phyloP scores from a whole-genome alignment of 148 eudicot species.

The Nyssa sinensis region DNA sequence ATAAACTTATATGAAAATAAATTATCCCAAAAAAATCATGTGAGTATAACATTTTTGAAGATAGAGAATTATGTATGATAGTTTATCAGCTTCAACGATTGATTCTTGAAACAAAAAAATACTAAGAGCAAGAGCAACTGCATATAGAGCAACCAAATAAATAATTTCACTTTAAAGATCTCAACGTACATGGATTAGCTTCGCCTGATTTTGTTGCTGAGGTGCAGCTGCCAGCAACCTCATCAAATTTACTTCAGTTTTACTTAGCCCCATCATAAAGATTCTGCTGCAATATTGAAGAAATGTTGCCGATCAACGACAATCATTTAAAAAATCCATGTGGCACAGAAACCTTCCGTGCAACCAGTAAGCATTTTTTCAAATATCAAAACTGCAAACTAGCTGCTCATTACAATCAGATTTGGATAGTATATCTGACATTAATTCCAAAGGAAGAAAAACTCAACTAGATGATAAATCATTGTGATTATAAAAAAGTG shows the following conservation, averaged over 20 bases:
- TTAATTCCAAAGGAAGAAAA: too few species aligned
- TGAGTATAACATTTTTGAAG: too few species aligned
- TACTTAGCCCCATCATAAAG: constrained; percentile 61
- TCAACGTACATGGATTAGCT: constrained; percentile 65
- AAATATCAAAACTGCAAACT: too few species aligned
- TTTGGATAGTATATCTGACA: not conserved
- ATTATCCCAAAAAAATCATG: too few species aligned
- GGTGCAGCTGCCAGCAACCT: constrained; percentile 80
- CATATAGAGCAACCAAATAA: not conserved
- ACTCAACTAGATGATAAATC: not conserved
- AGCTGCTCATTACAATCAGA: not conserved
- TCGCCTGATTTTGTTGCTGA: constrained; percentile 71
- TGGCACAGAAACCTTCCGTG: too few species aligned
- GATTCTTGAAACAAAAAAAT: too few species aligned
- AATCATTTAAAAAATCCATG: too few species aligned
- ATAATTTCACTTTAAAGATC: not conserved
- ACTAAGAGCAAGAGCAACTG: not conserved
- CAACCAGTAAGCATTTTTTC: too few species aligned
- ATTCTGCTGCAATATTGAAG: not conserved
- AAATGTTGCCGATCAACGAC: not conserved
- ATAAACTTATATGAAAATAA: too few species aligned
- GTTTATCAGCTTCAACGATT: too few species aligned
- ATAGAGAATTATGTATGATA: too few species aligned
- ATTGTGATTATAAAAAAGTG: too few species aligned
- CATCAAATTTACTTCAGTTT: constrained; percentile 77